These are phyloP conservation scores for Teratosphaeria nubilosa DNA, from an alignment of 2,329 filamentous ascomycete genomes.

Conservation along the genomic window DNA sequence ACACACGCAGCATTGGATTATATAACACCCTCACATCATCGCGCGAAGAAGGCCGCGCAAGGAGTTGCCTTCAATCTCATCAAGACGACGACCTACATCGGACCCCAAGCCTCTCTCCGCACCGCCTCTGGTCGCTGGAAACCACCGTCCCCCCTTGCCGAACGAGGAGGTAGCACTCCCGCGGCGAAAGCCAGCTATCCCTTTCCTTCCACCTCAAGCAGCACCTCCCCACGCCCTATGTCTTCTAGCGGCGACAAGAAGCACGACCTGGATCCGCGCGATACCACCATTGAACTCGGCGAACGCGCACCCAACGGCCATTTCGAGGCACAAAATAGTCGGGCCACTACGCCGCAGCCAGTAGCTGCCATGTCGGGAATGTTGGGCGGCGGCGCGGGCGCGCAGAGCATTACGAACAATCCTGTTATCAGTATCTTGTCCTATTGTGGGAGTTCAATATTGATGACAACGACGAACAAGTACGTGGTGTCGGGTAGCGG, in stretches of 20 bases:
- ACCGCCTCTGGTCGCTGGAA: not conserved
- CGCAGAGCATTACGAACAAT: slow-evolving; percentile 45
- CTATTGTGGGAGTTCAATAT: slow-evolving; percentile 92
- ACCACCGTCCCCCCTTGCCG: not conserved
- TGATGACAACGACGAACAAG: slow-evolving; percentile 99
- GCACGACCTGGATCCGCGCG: slow-evolving; percentile 28
- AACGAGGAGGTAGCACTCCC: not conserved
- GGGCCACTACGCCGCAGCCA: not conserved
- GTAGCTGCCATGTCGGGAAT: not conserved
- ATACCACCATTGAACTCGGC: slow-evolving; percentile 62
- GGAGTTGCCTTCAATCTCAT: not conserved
- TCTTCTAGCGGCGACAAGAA: not conserved
- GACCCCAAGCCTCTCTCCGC: not conserved
- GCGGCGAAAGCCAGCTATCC: not conserved
- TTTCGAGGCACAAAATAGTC: not conserved
- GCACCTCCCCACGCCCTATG: not conserved
- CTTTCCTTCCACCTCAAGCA: not conserved
- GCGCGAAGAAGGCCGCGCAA: not conserved
- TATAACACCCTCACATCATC: not conserved
- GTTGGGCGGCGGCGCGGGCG: not conserved
- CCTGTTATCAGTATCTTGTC: slow-evolving; percentile 71
- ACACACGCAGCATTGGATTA: not conserved
- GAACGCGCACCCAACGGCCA: slow-evolving; percentile 45
- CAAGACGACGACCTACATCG: slow-evolving; percentile 1
- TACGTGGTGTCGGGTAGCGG: slow-evolving; percentile 83